Evolutionary conservation across 768 basidiomycete genomes (phyloP), one percentile per base, ranked within the genome.

Genomic region (Thelephora aurantiotincta): DNA sequence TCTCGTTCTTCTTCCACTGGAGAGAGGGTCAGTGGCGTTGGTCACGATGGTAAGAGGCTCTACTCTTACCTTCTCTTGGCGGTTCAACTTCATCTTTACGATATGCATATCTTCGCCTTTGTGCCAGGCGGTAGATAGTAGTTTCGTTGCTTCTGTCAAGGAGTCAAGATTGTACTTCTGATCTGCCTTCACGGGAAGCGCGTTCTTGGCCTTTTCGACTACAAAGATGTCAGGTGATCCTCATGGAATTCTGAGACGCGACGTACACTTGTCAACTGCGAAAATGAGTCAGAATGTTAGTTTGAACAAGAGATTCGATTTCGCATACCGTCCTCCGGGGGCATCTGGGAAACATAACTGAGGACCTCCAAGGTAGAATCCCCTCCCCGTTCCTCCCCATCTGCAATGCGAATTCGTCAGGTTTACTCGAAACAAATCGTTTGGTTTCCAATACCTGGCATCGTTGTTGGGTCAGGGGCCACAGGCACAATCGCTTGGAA

Each of bases 1-100:
- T 74, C 54, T 85, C 80, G 26, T 70, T 54, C 50, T 67, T 80
- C 67, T 82, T 85, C 83, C 84, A 90, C 87, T 89, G 50, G 1
- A 11, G 45, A 34, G 45, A 49, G 44, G 51, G 20, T 13, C 42
- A 52, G 44, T 13, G 11, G 18, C 5, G 12, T 56, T 46, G 44
- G 30, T 52, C 50, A 51, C 12, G 3, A 6, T 14, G 23, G 23
- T 13, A 7, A 43, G 20, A 54, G 36, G 33, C 33, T 13, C 33
- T 19, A 16, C 13, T 26, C 54, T 44, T 57, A 88, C 87, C 76
- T 83, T 87, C 60, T 82, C 79, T 3, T 64, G 50, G 9, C 78
- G 75, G 49, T 70, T 67, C 2, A 70, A 64, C 53, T 73, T 75
- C 76, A 84, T 80, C 56, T 69, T 79, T 18, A 86, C 81, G 11